phyloP scores from a whole-genome alignment of 2,329 filamentous ascomycete species.

The Aspergillus niger region DNA sequence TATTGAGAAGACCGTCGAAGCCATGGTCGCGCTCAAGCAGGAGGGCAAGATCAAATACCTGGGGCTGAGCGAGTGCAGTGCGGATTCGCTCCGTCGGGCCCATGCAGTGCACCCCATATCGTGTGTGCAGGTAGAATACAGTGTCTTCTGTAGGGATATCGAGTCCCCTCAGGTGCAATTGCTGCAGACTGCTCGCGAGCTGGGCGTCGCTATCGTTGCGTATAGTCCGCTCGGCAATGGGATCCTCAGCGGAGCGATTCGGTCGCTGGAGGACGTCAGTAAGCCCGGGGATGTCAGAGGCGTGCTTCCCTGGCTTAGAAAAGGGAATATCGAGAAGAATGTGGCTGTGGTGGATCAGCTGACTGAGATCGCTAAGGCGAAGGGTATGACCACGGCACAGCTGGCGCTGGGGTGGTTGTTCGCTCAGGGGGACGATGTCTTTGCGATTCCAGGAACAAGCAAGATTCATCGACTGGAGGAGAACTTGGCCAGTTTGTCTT shows the following conservation, averaged over 20 bases:
- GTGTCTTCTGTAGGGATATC: slow-evolving; percentile 53
- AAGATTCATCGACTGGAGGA: slow-evolving; percentile 49
- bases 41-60: slow-evolving; percentile 58
- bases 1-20: slow-evolving; percentile 45
- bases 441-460: slow-evolving; percentile 62
- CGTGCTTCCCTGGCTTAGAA: slow-evolving; percentile 51
- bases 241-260: slow-evolving; percentile 47
- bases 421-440: slow-evolving; percentile 61
- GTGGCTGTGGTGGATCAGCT: slow-evolving; percentile 56
- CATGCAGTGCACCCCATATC: slow-evolving; percentile 52
- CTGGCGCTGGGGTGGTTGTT: slow-evolving; percentile 65
- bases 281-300: slow-evolving; percentile 50
- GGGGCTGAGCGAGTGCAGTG: slow-evolving; percentile 54
- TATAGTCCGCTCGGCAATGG: slow-evolving; percentile 49
- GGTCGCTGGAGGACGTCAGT: slow-evolving; percentile 40
- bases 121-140: slow-evolving; percentile 59
- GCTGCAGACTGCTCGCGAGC: slow-evolving; percentile 31
- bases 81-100: slow-evolving; percentile 54
- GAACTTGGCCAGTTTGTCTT: slow-evolving; percentile 36
- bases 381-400: slow-evolving; percentile 58
- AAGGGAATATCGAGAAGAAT: slow-evolving; percentile 60
- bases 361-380: slow-evolving; percentile 52
- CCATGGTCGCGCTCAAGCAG: slow-evolving; percentile 48
- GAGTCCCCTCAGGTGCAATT: slow-evolving; percentile 38
- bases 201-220: slow-evolving; percentile 44